A percentile compares a stretch with the other conserved stretches of the same genome.
These are phyloP conservation scores for Wakefieldia striispora DNA, from an alignment of 768 basidiomycete species.

Conservation along the genomic window DNA sequence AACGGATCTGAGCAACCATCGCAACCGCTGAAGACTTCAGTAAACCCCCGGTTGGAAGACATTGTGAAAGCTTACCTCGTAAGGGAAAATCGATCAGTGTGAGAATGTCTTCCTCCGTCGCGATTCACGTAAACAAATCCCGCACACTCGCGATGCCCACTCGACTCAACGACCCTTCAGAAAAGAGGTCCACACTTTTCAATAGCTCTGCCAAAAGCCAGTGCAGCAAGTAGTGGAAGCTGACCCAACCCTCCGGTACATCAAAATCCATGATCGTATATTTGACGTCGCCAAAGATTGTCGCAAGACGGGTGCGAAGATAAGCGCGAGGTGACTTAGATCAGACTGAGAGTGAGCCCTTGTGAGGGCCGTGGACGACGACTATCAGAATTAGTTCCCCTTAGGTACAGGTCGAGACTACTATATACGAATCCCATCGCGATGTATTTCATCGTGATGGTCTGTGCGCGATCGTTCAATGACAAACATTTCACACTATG, in stretches of 20 bases:
- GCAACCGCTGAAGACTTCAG: conserved; percentile 56
- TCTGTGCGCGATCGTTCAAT: too few relatives aligned
- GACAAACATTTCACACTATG: too few relatives aligned
- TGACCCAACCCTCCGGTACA: conserved; percentile 77
- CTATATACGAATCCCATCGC: too few relatives aligned
- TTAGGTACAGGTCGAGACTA: too few relatives aligned
- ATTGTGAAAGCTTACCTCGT: conserved; percentile 55
- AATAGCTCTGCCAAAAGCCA: conserved; percentile 89
- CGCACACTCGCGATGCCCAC: conserved; percentile 54
- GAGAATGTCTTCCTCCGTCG: conserved; percentile 66
- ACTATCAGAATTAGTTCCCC: too few relatives aligned
- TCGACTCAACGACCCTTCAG: conserved; percentile 49
- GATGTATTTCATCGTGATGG: too few relatives aligned
- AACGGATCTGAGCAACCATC: conserved; percentile 93
- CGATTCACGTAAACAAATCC: conserved; percentile 59
- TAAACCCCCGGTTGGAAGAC: neutral
- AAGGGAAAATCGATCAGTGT: conserved; percentile 86
- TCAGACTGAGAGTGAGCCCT: too few relatives aligned
- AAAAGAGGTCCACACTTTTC: conserved; percentile 74
- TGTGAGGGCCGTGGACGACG: too few relatives aligned
- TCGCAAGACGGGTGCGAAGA: too few relatives aligned
- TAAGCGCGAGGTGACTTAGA: too few relatives aligned
- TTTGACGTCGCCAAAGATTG: conserved; percentile 48
- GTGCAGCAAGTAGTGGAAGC: conserved; percentile 90
- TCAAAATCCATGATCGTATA: conserved; percentile 76